Evolutionary conservation across 805 yeast species (phyloP), one percentile per base, ranked within the genome.

Genomic region (Monosporozyma unispora): DNA sequence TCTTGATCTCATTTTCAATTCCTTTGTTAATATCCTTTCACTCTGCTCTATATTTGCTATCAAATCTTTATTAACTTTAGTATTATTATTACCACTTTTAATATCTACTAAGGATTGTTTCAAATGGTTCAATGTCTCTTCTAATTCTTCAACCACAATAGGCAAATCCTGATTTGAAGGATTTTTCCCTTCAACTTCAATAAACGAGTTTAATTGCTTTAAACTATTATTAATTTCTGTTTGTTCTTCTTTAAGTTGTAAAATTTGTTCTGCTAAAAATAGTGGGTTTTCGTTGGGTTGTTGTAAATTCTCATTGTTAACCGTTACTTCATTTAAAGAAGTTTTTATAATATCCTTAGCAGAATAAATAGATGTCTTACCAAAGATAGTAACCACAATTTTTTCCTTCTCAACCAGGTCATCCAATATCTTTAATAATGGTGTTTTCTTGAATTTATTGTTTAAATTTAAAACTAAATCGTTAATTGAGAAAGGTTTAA

Each of bases 381-480:
- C 81, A 50, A 72, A 73, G 5, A 64, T 47, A 54, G 75, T 76
- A 0, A 65, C 56, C 0, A 67, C 51, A 27, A 77, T 62, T 47
- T 66, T 68, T 0, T 62, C 65, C 10, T 68, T 60, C 3, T 50
- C 52, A 0, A 64, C 63, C 31, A 77, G 57, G 3, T 54, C 52
- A 2, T 74, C 76, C 35, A 77, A 50, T 0, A 72, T 62, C 50
- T 65, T 70, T 0, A 59, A 37, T 43, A 71, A 68, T 6, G 58
- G 59, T 1, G 68, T 44, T 48, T 73, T 76, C 4, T 60, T 53
- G 1, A 74, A 51, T 37, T 62, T 64, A 37, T 69, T 73, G 46
- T 75, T 78, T 33, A 77, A 52, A 47, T 77, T 77, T 44, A 68
- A 67, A 3, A 72, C 57, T 9, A 77, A 66, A 57, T 77, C 81